Evolutionary conservation across 108 stramenopile species (phyloP).

Genomic region (Cyclotella choctawhatcheeana): DNA sequence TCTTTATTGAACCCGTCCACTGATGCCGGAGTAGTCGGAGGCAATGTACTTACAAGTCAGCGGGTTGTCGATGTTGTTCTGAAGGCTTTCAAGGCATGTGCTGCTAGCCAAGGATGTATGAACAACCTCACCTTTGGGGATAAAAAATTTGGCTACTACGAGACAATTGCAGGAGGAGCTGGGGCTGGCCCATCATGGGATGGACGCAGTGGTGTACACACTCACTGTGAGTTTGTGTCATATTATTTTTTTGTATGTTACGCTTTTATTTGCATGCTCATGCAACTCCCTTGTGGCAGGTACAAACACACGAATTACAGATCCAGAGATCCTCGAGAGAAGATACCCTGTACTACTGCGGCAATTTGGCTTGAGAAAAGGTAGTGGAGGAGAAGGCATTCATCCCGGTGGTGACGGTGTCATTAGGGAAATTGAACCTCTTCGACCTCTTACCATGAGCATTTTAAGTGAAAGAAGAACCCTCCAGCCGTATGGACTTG

Average conservation of each 20-base stretch:
- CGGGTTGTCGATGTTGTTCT: conserved; percentile 98
- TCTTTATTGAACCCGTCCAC: conserved; percentile 91
- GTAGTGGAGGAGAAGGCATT: conserved; percentile 92
- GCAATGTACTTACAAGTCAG: conserved; percentile 98
- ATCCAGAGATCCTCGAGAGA: conserved; percentile 97
- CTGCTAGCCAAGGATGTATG: conserved; percentile 99
- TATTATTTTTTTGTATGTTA: too few species aligned
- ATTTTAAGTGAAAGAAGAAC: conserved; percentile 95
- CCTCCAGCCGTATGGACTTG: conserved; percentile 93
- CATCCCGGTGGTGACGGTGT: conserved; percentile 96
- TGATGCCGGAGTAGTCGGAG: conserved; percentile 97
- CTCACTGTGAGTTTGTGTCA: too few species aligned
- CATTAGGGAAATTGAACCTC: conserved; percentile 93
- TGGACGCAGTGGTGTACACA: conserved; percentile 96
- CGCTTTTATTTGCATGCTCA: too few species aligned
- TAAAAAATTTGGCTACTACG: conserved; percentile 96
- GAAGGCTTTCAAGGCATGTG: conserved; percentile 95
- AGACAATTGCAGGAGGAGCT: conserved; percentile 99
- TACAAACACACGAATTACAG: conserved; percentile 99
- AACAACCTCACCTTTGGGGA: conserved; percentile 99
- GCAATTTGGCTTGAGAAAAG: conserved; percentile 87
- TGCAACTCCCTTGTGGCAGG: too few species aligned
- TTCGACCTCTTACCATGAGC: conserved; percentile 91
- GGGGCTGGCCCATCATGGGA: conserved; percentile 98
- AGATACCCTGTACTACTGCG: conserved; percentile 94